Evolutionary conservation across 768 basidiomycete genomes (phyloP).

Genomic region (Tylopilus felleus): DNA sequence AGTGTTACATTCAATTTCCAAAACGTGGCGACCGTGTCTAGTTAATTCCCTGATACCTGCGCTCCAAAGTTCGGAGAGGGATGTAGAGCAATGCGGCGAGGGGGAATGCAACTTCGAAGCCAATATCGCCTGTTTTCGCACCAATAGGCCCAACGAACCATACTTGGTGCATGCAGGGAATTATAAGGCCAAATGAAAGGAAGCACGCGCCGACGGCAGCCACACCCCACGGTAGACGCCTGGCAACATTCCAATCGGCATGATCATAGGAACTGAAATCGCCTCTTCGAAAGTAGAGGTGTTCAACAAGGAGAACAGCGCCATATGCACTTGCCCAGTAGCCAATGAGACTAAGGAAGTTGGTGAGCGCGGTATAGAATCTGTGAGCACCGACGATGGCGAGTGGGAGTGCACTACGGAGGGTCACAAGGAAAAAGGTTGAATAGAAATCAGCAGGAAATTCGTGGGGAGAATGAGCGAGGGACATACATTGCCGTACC

Average conservation of each 20-base stretch:
- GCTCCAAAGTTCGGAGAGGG: constrained; percentile 51
- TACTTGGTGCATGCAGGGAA: constrained; percentile 68
- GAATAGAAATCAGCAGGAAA: constrained; percentile 6
- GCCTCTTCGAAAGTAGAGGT: constrained; percentile 57
- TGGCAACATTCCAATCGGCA: constrained; percentile 48
- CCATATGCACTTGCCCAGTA: constrained; percentile 61
- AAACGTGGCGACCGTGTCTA: constrained; percentile 8
- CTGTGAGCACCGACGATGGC: constrained; percentile 65
- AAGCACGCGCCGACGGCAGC: constrained; percentile 55
- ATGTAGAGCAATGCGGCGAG: constrained; percentile 48
- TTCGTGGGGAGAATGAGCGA: not conserved
- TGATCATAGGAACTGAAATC: constrained; percentile 49
- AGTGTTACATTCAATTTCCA: constrained; percentile 9
- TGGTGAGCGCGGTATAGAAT: constrained; percentile 61
- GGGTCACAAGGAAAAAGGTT: not conserved
- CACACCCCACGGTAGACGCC: constrained; percentile 55
- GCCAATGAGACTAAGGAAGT: constrained; percentile 67
- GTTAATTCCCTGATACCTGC: constrained; percentile 29
- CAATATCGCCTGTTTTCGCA: constrained; percentile 62
- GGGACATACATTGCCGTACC: constrained; percentile 62
- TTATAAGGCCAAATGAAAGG: constrained; percentile 51
- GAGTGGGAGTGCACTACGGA: constrained; percentile 56
- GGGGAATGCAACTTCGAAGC: constrained; percentile 58
- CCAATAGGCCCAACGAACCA: constrained; percentile 75
- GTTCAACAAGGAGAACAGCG: constrained; percentile 61